Percentiles rank a stretch among this genome's conserved stretches.
Evolutionary conservation across 768 basidiomycete species (phyloP).

Genomic region (Coprinellus aureogranulatus): DNA sequence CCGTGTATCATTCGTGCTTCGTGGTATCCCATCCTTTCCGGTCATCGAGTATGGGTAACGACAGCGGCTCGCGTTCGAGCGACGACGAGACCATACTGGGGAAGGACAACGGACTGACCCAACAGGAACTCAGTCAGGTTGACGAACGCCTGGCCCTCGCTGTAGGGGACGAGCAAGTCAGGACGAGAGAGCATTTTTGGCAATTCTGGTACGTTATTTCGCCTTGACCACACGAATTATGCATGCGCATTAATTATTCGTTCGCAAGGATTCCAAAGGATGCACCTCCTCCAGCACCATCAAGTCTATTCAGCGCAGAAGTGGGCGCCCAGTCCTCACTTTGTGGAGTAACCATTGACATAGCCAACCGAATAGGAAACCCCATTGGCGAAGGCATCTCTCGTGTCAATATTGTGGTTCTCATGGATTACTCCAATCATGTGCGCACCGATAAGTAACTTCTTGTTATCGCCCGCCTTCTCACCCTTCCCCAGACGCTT

Average conservation of each 20-base stretch:
- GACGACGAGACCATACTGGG: not conserved
- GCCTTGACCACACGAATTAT: too few species aligned
- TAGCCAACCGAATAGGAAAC: constrained; percentile 35
- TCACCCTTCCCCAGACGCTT: constrained; percentile 35
- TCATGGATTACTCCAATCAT: constrained; percentile 63
- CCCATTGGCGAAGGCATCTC: constrained; percentile 56
- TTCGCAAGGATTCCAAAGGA: constrained; percentile 65
- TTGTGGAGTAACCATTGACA: not conserved
- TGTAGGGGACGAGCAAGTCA: constrained; percentile 35
- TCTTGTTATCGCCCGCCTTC: not conserved
- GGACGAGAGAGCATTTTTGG: constrained; percentile 50
- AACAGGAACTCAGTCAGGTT: constrained; percentile 9
- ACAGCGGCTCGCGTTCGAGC: constrained; percentile 1
- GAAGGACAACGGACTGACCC: constrained; percentile 6
- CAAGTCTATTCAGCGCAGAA: constrained; percentile 53
- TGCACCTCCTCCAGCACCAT: constrained; percentile 55
- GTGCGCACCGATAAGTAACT: constrained; percentile 19
- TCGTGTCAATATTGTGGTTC: constrained; percentile 61
- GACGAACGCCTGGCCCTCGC: constrained; percentile 35
- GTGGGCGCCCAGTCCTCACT: constrained; percentile 22
- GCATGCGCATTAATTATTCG: too few species aligned
- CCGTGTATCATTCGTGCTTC: not conserved
- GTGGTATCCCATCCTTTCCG: not conserved
- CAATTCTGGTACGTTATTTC: constrained; percentile 48
- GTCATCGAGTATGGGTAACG: not conserved